Percentiles rank a stretch among this genome's conserved stretches.
These are phyloP conservation scores for Brassica cretica DNA, from an alignment of 345 rosid genomes.

Conservation along the genomic window DNA sequence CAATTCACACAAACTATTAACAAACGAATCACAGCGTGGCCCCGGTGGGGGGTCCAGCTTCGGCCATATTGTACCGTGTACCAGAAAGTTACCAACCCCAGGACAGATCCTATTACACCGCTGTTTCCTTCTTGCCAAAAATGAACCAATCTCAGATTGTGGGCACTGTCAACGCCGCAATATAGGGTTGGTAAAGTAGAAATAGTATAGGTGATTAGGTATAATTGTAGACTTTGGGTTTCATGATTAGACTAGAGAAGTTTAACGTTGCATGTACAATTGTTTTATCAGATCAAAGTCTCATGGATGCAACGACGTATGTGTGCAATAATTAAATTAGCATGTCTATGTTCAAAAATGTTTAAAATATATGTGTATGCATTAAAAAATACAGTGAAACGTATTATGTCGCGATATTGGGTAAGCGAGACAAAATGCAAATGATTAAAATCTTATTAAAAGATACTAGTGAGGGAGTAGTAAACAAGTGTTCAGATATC, in stretches of 20 bases:
- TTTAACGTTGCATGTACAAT: background rate
- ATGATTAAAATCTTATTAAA: background rate
- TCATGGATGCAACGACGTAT: background rate
- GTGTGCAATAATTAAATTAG: background rate
- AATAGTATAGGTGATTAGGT: background rate
- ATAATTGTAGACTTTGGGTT: background rate
- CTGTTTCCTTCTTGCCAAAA: conserved; percentile 6
- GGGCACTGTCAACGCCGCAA: background rate
- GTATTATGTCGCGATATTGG: conserved; percentile 23
- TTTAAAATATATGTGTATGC: background rate
- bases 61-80: conserved; percentile 13
- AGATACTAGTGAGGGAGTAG: background rate
- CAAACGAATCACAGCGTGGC: conserved; percentile 15
- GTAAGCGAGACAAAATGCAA: conserved; percentile 6
- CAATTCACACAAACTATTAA: background rate
- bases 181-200: conserved; percentile 16
- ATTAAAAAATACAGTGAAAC: conserved; percentile 11
- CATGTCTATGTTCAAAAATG: background rate
- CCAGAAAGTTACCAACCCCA: conserved; percentile 31
- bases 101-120: conserved; percentile 7
- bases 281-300: background rate
- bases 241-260: background rate
- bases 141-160: background rate
- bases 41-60: background rate
- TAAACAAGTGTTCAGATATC: background rate